These are phyloP conservation scores for Boletellus deceptivus DNA, from an alignment of 1,284 basidiomycete species.

Conservation along the genomic window DNA sequence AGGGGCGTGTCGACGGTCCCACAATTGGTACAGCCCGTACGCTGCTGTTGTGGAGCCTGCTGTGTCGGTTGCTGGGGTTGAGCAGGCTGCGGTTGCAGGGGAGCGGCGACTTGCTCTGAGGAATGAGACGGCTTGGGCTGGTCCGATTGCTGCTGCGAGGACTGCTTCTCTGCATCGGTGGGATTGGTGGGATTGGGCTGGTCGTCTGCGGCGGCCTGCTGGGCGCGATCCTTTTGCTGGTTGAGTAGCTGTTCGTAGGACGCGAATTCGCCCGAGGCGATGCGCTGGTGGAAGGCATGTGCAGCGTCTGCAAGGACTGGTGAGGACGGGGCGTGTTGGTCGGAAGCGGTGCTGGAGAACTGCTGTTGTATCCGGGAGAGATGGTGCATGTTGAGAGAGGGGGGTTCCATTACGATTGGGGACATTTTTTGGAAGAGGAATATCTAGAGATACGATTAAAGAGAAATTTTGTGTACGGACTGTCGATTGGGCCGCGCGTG, in stretches of 20 bases:
- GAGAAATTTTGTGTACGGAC: slow-evolving; percentile 21
- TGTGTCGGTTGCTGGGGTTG: slow-evolving; percentile 25
- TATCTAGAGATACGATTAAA: slow-evolving; percentile 37
- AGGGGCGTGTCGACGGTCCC: slow-evolving; percentile 73
- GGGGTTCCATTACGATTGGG: slow-evolving; percentile 45
- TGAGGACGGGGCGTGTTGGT: slow-evolving; percentile 25
- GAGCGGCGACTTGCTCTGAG: slow-evolving; percentile 17
- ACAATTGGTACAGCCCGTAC: slow-evolving; percentile 63
- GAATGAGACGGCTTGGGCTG: slow-evolving; percentile 13
- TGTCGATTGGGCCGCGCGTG: slow-evolving; percentile 17
- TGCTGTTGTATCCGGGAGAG: slow-evolving; percentile 45
- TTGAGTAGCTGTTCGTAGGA: slow-evolving; percentile 31
- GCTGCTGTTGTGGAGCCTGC: slow-evolving; percentile 29
- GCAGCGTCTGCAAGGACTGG: slow-evolving; percentile 33
- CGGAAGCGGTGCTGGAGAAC: slow-evolving; percentile 29
- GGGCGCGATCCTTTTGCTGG: slow-evolving; percentile 31
- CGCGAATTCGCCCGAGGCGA: slow-evolving; percentile 27
- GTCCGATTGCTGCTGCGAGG: slow-evolving; percentile 14
- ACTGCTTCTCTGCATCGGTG: slow-evolving; percentile 17
- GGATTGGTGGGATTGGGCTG: slow-evolving; percentile 10
- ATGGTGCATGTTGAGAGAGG: slow-evolving; percentile 45
- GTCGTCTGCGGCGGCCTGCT: slow-evolving; percentile 18
- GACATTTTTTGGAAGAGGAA: slow-evolving; percentile 36
- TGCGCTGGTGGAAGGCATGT: slow-evolving; percentile 29
- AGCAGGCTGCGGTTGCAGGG: slow-evolving; percentile 21